phyloP scores from a whole-genome alignment of 257 asterid species.

The Petunia axillaris region DNA sequence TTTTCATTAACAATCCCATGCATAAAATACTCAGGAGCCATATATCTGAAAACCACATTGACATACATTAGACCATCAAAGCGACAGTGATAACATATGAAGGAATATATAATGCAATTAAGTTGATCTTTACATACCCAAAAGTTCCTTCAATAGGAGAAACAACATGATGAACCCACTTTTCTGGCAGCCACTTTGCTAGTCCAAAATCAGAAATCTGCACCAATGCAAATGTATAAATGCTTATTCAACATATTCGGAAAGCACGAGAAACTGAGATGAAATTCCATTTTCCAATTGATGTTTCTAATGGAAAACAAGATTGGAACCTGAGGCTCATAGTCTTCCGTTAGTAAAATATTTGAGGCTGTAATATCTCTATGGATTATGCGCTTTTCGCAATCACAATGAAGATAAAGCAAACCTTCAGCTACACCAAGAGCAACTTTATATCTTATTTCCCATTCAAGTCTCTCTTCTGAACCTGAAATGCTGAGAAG shows the following conservation, averaged over 20 bases:
- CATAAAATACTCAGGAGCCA: conserved; percentile 99
- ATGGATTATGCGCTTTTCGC: conserved; percentile 87
- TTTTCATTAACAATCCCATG: conserved; percentile 87
- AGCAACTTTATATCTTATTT: conserved; percentile 65
- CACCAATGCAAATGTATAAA: conserved; percentile 19
- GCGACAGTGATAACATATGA: background rate
- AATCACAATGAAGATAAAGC: conserved; percentile 73
- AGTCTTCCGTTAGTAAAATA: conserved; percentile 75
- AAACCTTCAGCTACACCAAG: conserved; percentile 84
- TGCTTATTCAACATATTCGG: background rate
- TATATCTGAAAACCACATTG: conserved; percentile 52
- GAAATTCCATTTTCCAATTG: background rate
- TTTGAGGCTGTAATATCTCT: conserved; percentile 95
- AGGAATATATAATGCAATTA: background rate
- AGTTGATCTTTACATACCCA: conserved; percentile 54
- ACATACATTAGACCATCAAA: background rate
- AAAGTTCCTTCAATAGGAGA: conserved; percentile 99
- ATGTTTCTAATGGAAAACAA: background rate
- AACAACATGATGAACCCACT: conserved; percentile 85
- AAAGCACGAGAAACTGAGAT: background rate
- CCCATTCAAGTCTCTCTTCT: conserved; percentile 62
- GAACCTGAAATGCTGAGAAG: conserved; percentile 45
- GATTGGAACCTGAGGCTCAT: conserved; percentile 72
- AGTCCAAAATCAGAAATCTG: conserved; percentile 98
- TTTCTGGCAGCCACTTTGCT: conserved; percentile 97